Percentiles rank a stretch among this genome's conserved stretches.
phyloP scores from a whole-genome alignment of 306 rosid species.

The Quercus glauca region DNA sequence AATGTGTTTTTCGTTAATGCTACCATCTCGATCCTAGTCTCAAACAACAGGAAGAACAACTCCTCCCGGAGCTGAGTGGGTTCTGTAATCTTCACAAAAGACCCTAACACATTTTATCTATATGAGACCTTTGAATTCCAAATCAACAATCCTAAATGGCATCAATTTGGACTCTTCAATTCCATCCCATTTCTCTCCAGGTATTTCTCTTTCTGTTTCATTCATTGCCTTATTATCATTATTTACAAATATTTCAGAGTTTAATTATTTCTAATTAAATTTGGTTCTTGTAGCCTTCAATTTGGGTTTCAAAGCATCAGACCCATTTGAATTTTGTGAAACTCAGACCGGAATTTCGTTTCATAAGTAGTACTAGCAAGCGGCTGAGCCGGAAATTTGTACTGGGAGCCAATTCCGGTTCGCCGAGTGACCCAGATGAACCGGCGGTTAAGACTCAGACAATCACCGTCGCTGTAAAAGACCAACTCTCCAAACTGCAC shows the following conservation, averaged over 20 bases:
- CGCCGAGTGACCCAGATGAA: conserved; percentile 12
- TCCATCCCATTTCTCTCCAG: conserved; percentile 32
- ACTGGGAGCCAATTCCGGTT: conserved; percentile 29
- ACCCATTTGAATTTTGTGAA: conserved; percentile 1
- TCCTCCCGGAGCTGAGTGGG: no score
- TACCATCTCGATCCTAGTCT: no score
- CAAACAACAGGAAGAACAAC: no score
- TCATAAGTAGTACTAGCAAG: not conserved
- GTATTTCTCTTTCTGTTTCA: conserved; percentile 19
- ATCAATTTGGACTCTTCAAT: conserved; percentile 38
- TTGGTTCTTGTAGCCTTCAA: conserved; percentile 24
- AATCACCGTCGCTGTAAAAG: conserved; percentile 9
- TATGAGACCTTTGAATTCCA: not conserved
- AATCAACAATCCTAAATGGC: conserved; percentile 40
- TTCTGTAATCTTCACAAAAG: not conserved
- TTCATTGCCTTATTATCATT: no score
- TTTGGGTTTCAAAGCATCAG: conserved; percentile 24
- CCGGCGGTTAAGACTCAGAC: conserved; percentile 11
- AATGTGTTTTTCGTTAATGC: no score
- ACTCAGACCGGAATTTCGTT: conserved; percentile 19
- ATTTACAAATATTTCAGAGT: no score
- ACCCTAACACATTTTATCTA: not conserved
- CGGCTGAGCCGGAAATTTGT: conserved; percentile 3
- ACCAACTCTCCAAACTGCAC: conserved; percentile 29
- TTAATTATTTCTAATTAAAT: not conserved